phyloP scores from a whole-genome alignment of 345 rosid genomes.

The Orychophragmus violaceus region DNA sequence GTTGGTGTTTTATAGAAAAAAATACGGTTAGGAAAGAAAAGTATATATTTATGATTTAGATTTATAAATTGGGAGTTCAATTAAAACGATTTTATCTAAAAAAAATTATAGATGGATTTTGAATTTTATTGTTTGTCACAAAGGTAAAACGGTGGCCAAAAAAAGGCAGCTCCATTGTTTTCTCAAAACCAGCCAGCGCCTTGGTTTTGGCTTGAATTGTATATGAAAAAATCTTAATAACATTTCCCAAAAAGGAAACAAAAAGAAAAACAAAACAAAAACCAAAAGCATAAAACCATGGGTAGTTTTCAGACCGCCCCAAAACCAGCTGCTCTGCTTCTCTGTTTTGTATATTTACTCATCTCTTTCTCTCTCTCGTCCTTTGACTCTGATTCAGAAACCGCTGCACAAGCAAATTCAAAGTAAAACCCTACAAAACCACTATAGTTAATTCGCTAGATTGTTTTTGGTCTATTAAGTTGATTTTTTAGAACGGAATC shows the following conservation, averaged over 20 bases:
- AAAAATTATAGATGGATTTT: not conserved
- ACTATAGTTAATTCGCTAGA: too few relatives aligned
- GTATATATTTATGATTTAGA: not conserved
- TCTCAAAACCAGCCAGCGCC: conserved; percentile 21
- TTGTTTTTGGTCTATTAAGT: too few relatives aligned
- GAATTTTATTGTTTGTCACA: not conserved
- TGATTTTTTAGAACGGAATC: not conserved
- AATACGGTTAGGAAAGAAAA: not conserved
- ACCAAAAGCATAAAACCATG: conserved; percentile 56
- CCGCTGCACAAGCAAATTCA: not conserved
- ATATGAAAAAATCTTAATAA: not conserved
- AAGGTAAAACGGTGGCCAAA: not conserved
- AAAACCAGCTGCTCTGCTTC: conserved; percentile 49
- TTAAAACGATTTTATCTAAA: not conserved
- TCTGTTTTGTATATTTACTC: conserved; percentile 25
- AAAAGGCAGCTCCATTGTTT: conserved; percentile 11
- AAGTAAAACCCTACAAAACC: not conserved
- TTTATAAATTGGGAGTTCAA: not conserved
- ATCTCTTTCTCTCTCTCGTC: not conserved
- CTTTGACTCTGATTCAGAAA: not conserved
- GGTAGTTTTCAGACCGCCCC: conserved; percentile 41
- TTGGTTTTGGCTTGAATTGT: conserved; percentile 17
- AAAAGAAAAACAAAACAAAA: not conserved
- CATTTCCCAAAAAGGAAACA: conserved; percentile 9
- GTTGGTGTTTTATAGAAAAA: not conserved